Percentiles rank a stretch among this genome's conserved stretches.
These are phyloP conservation scores for Cladosporium austrohemisphaericum DNA, from an alignment of 2,329 filamentous ascomycete species.

Conservation along the genomic window DNA sequence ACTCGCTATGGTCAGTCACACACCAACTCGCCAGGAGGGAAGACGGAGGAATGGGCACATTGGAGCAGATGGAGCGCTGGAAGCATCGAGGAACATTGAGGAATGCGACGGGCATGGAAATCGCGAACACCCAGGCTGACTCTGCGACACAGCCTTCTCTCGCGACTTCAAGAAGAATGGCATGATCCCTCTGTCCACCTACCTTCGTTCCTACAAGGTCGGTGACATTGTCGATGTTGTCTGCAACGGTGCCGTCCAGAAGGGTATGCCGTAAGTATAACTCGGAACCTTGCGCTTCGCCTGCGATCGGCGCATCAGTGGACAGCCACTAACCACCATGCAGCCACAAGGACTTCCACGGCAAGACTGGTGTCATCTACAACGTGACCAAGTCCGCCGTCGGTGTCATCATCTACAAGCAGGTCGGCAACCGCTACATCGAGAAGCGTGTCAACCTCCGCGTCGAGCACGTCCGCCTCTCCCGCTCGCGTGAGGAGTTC, in stretches of 20 bases:
- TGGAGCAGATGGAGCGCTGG: neutral
- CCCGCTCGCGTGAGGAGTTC: slow-evolving; percentile 95
- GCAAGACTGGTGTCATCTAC: slow-evolving; percentile 70
- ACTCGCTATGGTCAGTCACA: slow-evolving; percentile 40
- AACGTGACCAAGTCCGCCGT: slow-evolving; percentile 98
- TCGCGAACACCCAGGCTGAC: slow-evolving; percentile 18
- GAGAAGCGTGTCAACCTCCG: slow-evolving; percentile 99
- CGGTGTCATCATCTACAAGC: slow-evolving; percentile 99
- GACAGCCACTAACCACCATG: slow-evolving; percentile 14
- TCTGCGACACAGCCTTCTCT: slow-evolving; percentile 62
- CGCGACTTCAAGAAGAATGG: slow-evolving; percentile 93
- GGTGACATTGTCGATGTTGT: slow-evolving; percentile 99
- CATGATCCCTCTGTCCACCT: slow-evolving; percentile 88
- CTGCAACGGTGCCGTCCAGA: slow-evolving; percentile 96
- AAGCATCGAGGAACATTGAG: slow-evolving; percentile 49
- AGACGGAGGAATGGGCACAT: slow-evolving; percentile 15
- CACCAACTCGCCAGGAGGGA: slow-evolving; percentile 7
- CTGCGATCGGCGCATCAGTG: neutral
- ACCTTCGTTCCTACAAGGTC: slow-evolving; percentile 93
- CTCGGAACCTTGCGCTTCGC: slow-evolving; percentile 14
- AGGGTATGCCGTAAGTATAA: slow-evolving; percentile 67
- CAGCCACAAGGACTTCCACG: slow-evolving; percentile 98
- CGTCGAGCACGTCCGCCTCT: slow-evolving; percentile 93
- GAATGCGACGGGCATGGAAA: slow-evolving; percentile 10
- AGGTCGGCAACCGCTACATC: slow-evolving; percentile 98